Evolutionary conservation across 148 eudicot genomes (phyloP).

Genomic region (Agrostemma githago): DNA sequence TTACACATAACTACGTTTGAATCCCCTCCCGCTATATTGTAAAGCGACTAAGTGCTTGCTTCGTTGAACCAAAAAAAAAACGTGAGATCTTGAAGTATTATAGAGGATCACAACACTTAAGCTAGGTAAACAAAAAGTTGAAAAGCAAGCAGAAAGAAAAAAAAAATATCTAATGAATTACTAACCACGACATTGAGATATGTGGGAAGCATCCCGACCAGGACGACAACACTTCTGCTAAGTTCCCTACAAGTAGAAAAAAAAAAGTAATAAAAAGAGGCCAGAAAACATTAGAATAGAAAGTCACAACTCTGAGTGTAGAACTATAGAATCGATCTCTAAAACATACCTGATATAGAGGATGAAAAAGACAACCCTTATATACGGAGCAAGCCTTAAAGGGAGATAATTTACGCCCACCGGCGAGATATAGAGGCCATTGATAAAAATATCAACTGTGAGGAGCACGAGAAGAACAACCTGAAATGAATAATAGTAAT

Average conservation of each 20-base stretch:
- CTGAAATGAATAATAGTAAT: constrained; percentile 35
- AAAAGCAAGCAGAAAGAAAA: constrained; percentile 1
- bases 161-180: constrained; percentile 13
- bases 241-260: constrained; percentile 56
- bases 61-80: too few species aligned
- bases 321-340: neutral
- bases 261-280: constrained; percentile 9
- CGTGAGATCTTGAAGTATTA: neutral
- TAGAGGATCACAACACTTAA: neutral
- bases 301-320: neutral
- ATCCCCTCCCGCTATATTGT: neutral
- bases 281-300: constrained; percentile 5
- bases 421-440: constrained; percentile 56
- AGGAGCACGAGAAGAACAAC: constrained; percentile 53
- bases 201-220: constrained; percentile 85
- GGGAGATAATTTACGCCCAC: constrained; percentile 59
- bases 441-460: constrained; percentile 55
- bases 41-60: too few species aligned
- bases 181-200: constrained; percentile 86
- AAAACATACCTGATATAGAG: constrained; percentile 58
- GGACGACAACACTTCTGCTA: constrained; percentile 57
- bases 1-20: neutral
- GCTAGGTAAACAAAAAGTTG: neutral
- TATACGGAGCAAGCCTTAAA: constrained; percentile 81
- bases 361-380: constrained; percentile 71